Conservation (phyloP, 1,284 basidiomycete species). For the Serendipita sp. region DNA sequence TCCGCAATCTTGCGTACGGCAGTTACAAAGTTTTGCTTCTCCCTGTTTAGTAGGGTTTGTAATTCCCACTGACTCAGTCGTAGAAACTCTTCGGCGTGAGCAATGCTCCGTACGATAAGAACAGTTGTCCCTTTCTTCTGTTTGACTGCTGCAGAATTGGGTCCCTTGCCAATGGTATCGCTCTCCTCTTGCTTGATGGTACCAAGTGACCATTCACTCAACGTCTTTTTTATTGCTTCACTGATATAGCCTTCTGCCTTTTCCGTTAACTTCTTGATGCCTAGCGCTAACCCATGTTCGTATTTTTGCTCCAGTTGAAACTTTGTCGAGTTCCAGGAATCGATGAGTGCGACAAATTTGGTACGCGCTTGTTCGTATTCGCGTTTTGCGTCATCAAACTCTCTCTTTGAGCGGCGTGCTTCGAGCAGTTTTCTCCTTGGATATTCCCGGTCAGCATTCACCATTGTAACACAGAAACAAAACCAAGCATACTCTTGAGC, state of each 20-base stretch:
- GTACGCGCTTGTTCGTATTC: background rate
- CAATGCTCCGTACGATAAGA: background rate
- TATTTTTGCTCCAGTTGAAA: background rate
- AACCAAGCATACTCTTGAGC: background rate
- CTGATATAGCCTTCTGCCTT: background rate
- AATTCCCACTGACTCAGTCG: background rate
- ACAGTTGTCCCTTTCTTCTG: background rate
- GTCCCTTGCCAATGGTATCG: too few relatives aligned
- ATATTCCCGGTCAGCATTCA: background rate
- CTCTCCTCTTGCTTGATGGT: background rate
- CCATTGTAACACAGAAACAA: too few relatives aligned
- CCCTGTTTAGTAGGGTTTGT: background rate
- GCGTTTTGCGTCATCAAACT: background rate
- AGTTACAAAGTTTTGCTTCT: background rate
- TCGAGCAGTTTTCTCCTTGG: background rate
- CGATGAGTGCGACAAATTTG: background rate
- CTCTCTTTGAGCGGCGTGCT: background rate
- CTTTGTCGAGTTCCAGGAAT: background rate
- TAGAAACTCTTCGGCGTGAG: background rate
- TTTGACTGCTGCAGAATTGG: background rate
- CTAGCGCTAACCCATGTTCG: background rate
- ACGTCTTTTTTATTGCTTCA: background rate
- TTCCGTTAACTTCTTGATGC: background rate
- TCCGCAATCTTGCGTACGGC: background rate
- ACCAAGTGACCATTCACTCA: background rate